Base-by-base conservation (phyloP, 2,329 filamentous ascomycete genomes). In the Aspergillus glaucus region DNA sequence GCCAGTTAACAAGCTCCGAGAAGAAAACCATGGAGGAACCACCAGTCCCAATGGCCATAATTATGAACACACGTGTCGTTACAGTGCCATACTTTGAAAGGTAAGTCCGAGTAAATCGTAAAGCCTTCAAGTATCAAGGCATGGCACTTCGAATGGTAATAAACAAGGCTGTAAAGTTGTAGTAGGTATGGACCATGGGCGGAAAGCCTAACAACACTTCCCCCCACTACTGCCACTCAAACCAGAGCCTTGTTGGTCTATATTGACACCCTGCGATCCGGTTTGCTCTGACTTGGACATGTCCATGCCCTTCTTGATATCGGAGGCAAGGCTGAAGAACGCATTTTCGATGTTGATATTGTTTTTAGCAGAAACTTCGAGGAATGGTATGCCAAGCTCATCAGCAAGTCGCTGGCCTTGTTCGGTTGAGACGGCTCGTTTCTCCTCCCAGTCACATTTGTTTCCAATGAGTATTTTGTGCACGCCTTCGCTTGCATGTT, bases 391-490 rank as follows among this genome's bases (percentile, higher is more conserved):
- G 65, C 91, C 90, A 52, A 98, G 85, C 74, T 97, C 93, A 73
- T 95, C 87, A 51, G 93, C 93, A 49, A 98, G 82, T 57, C 86
- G 85, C 72, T 98, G 91, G 61, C 93, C 93, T 66, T 90, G 86
- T 70, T 96, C 91, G 51, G 87, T 95, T 44, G 88, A 90, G 39
- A 98, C 87, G 48, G 88, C 90, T 60, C 93, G 86, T 80, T 97
- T 97, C 76, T 98, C 93, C 74, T 97, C 93, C 93, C 93, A 97
- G 74, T 98, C 93, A 76, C 93, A 98, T 77, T 98, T 98, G 81
- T 98, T 98, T 69, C 93, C 93, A 60, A 98, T 96, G 58, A 98
- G 82, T 67, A 98, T 97, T 80, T 97, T 98, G 83, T 97, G 96
- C 67, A 98, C 93, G 64, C 93, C 93, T 75, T 97, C 93, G 63